Percentiles rank a stretch among this genome's conserved stretches.
Evolutionary conservation across 129 eudicot species (phyloP).

Genomic region (Escallonia herrerae): DNA sequence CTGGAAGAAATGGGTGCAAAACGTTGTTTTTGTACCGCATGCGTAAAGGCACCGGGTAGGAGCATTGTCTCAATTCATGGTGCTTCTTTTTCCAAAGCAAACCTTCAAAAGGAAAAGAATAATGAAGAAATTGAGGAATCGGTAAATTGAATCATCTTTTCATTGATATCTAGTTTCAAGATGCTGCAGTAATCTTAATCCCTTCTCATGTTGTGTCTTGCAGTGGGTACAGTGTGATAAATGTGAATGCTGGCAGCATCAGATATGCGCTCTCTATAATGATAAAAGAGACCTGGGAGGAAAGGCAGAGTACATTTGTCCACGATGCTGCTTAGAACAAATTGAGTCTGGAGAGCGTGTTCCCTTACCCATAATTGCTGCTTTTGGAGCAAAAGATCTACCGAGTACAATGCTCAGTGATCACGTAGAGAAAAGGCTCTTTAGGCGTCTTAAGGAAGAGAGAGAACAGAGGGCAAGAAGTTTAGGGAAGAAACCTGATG

Average conservation of each 20-base stretch:
- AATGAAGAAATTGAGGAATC: slow-evolving; percentile 48
- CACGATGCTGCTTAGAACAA: slow-evolving; percentile 59
- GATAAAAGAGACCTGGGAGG: slow-evolving; percentile 53
- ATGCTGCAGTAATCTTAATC: slow-evolving; percentile 7
- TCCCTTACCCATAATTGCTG: slow-evolving; percentile 35
- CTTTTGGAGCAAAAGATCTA: slow-evolving; percentile 64
- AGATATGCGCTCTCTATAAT: slow-evolving; percentile 72
- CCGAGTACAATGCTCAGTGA: slow-evolving; percentile 72
- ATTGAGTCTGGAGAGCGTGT: slow-evolving; percentile 40
- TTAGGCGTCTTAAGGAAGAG: slow-evolving; percentile 54
- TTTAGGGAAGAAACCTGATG: slow-evolving; percentile 35
- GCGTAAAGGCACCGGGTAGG: slow-evolving; percentile 48
- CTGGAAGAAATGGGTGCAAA: slow-evolving; percentile 28
- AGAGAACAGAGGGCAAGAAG: slow-evolving; percentile 59
- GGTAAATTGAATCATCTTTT: slow-evolving; percentile 28
- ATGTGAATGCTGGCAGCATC: slow-evolving; percentile 86
- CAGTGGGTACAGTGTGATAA: slow-evolving; percentile 93
- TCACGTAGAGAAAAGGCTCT: slow-evolving; percentile 63
- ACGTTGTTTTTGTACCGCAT: slow-evolving; percentile 45
- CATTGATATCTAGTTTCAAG: not conserved
- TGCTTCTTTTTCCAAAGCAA: slow-evolving; percentile 34
- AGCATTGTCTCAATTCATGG: slow-evolving; percentile 38
- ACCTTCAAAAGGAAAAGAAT: slow-evolving; percentile 39
- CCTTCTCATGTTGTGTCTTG: slow-evolving; percentile 14
- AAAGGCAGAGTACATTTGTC: slow-evolving; percentile 66